Evolutionary conservation across 352 stramenopile genomes (phyloP).

Genomic region (Phytophthora megakarya): DNA sequence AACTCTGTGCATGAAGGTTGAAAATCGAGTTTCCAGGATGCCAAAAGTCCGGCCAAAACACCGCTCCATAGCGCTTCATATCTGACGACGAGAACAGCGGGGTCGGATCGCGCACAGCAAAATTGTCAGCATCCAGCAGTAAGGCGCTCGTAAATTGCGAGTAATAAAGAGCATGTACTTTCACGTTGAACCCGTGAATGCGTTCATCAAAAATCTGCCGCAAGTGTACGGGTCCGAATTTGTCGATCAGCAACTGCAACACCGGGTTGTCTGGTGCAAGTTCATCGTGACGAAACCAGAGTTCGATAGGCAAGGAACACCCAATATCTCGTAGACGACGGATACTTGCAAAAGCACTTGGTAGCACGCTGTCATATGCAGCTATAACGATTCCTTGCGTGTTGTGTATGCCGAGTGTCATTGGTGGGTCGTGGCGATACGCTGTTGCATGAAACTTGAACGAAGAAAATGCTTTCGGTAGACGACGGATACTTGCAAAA

Average conservation of each 20-base stretch:
- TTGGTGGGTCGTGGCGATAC: constrained; percentile 68
- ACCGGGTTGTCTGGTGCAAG: constrained; percentile 45
- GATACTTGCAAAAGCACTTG: constrained; percentile 57
- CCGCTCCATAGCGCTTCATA: constrained; percentile 40
- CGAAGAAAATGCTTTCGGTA: constrained; percentile 58
- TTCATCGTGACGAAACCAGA: constrained; percentile 63
- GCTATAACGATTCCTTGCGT: constrained; percentile 53
- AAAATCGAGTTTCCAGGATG: constrained; percentile 58
- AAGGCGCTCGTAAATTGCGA: constrained; percentile 52
- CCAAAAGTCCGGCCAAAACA: constrained; percentile 65
- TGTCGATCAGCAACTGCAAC: constrained; percentile 37
- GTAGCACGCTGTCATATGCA: constrained; percentile 48
- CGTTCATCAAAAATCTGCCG: constrained; percentile 53
- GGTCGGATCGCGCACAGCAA: constrained; percentile 47
- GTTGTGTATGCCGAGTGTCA: constrained; percentile 20
- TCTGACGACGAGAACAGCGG: constrained; percentile 38
- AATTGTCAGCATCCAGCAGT: constrained; percentile 59
- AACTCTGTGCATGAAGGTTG: constrained; percentile 60
- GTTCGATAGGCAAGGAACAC: constrained; percentile 51
- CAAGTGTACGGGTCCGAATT: constrained; percentile 43
- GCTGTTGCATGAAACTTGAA: constrained; percentile 46
- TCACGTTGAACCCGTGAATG: constrained; percentile 56
- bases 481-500: constrained; percentile 50
- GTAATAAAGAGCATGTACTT: constrained; percentile 58
- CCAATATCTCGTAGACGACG: constrained; percentile 42